Evolutionary conservation across 257 asterid species (phyloP).

Genomic region (Rhazya stricta): DNA sequence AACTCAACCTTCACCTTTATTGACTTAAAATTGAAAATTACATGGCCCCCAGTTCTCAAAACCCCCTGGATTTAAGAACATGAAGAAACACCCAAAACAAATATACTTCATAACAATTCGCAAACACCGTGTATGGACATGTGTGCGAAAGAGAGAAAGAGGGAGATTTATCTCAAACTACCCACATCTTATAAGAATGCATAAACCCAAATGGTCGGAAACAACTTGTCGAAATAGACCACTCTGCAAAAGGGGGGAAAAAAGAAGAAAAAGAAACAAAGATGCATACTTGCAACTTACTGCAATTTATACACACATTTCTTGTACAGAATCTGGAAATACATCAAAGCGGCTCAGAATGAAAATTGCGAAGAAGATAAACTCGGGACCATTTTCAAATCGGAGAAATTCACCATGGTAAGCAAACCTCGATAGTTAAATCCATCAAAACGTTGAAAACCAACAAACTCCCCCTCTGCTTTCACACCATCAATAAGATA

Average conservation of each 20-base stretch:
- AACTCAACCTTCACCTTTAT: neutral
- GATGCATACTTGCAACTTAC: neutral
- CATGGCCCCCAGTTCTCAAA: neutral
- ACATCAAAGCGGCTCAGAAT: conserved; percentile 17
- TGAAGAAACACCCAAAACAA: neutral
- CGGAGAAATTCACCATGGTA: conserved; percentile 36
- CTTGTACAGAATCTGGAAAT: neutral
- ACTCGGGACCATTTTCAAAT: neutral
- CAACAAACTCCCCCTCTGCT: neutral
- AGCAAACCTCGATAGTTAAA: conserved; percentile 2
- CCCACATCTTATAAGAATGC: neutral
- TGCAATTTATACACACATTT: conserved; percentile 5
- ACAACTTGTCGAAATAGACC: neutral
- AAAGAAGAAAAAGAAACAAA: neutral
- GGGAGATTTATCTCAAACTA: neutral
- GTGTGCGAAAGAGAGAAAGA: neutral
- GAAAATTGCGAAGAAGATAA: conserved; percentile 1
- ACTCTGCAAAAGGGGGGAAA: too few species aligned
- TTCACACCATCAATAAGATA: neutral
- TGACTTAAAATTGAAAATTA: neutral
- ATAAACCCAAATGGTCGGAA: neutral
- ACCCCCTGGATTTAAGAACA: neutral
- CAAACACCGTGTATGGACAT: neutral
- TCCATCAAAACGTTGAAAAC: conserved; percentile 3
- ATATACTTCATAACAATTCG: neutral